These are phyloP conservation scores for Hanseniaspora jakobsenii DNA, from an alignment of 805 yeast species.

Conservation along the genomic window DNA sequence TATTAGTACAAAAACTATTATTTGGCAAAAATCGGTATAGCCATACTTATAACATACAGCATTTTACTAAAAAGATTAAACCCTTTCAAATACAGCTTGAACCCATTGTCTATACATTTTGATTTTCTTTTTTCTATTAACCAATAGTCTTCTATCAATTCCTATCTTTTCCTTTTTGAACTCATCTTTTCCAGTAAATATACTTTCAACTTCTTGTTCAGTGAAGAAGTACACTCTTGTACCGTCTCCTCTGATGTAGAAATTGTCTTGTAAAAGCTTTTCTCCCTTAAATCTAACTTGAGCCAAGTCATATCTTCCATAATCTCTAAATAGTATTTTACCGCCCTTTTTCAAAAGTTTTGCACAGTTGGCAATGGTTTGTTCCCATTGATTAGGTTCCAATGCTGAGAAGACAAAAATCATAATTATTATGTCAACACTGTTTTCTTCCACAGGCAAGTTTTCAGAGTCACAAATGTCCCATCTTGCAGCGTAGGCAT, in stretches of 20 bases:
- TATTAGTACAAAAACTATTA: too few relatives aligned
- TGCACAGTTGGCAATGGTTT: slow-evolving; percentile 59
- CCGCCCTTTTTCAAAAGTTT: slow-evolving; percentile 88
- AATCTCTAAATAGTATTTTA: slow-evolving; percentile 75
- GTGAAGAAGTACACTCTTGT: slow-evolving; percentile 95
- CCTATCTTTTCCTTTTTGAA: slow-evolving; percentile 69
- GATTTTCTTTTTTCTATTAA: slow-evolving; percentile 79
- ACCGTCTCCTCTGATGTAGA: slow-evolving; percentile 95
- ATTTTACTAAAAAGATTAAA: too few relatives aligned
- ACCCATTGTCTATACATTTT: slow-evolving; percentile 97
- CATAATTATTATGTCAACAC: slow-evolving; percentile 88
- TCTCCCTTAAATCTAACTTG: slow-evolving; percentile 87
- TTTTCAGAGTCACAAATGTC: slow-evolving; percentile 64
- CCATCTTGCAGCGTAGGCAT: slow-evolving; percentile 85
- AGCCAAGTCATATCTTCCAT: slow-evolving; percentile 91
- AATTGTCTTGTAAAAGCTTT: slow-evolving; percentile 77
- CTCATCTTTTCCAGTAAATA: slow-evolving; percentile 43
- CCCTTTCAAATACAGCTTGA: slow-evolving; percentile 73
- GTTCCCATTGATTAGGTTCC: slow-evolving; percentile 80
- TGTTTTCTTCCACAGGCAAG: slow-evolving; percentile 75
- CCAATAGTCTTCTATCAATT: slow-evolving; percentile 80
- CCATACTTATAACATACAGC: too few relatives aligned
- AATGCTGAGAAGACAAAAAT: slow-evolving; percentile 88
- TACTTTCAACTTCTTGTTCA: slow-evolving; percentile 72
- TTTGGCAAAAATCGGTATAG: too few relatives aligned